Base-by-base conservation (phyloP, 2,329 filamentous ascomycete species). In the Aaosphaeria pasadenensis region DNA sequence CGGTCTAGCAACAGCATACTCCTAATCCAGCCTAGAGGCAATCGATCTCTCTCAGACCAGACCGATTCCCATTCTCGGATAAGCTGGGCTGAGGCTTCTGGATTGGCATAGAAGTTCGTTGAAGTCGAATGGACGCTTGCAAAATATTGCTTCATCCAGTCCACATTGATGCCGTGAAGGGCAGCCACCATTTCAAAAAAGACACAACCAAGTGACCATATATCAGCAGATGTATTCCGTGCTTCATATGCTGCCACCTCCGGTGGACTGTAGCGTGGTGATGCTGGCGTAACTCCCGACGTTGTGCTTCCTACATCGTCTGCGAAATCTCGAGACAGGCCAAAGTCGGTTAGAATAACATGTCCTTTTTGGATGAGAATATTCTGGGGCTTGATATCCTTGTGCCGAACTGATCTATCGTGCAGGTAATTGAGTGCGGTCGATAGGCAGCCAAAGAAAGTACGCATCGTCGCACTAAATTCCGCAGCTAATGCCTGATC, bases 311-410 rank as follows among this genome's bases (percentile, higher is more conserved):
- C 44, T 6, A 13, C 7, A 7, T 32, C 43, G 32, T 57, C 52
- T 1, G 44, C 5, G 9, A 48, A 56, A 4, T 58, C 43, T 5
- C 42, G 48, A 9, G 54, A 54, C 0, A 56, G 43, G 4, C 56
- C 56, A 32, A 59, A 59, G 30, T 59, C 57, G 1, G 55, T 48
- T 0, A 56, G 32, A 1, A 58, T 30, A 3, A 58, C 52, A 7
- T 39, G 49, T 0, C 48, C 46, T 11, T 45, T 43, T 28, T 46
- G 7, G 5, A 59, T 39, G 1, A 60, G 41, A 7, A 57, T 56
- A 28, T 60, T 58, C 5, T 50, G 39, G 1, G 58, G 56, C 30
- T 59, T 58, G 13, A 60, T 54, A 35, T 57, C 56, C 13, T 51
- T 48, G 31, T 59, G 56, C 7, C 46, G 44, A 29, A 59, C 45